Conservation (phyloP, 1,139 yeast genomes). For the Petasospora fabianii region DNA sequence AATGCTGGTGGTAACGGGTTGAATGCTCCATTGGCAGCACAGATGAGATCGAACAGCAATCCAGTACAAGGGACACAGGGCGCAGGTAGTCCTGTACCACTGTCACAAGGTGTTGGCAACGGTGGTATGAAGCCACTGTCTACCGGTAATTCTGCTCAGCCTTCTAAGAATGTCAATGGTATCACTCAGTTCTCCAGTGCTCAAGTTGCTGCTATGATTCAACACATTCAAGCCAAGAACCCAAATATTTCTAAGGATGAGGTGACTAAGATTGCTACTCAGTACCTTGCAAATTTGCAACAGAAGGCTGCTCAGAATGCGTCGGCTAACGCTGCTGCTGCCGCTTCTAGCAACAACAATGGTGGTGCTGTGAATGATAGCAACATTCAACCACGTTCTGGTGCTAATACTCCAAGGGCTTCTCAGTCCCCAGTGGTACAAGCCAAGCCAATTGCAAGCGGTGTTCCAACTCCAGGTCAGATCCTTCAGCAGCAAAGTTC, state of each 20-base stretch:
- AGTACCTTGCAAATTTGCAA: conserved; percentile 60
- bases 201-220: conserved; percentile 67
- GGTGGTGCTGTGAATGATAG: conserved; percentile 5
- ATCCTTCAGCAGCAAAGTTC: conserved; percentile 22
- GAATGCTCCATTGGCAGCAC: conserved; percentile 18
- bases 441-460: conserved; percentile 3
- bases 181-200: conserved; percentile 56
- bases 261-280: conserved; percentile 69
- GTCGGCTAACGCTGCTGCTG: too few relatives aligned
- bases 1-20: conserved; percentile 13
- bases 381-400: conserved; percentile 11
- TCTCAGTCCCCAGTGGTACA: conserved; percentile 12
- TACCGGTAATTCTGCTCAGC: conserved; percentile 5
- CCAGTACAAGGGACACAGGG: conserved; percentile 15
- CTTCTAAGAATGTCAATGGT: conserved; percentile 14
- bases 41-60: conserved; percentile 23
- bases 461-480: conserved; percentile 27
- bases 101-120: conserved; percentile 6
- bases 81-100: conserved; percentile 9
- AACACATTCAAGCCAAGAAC: conserved; percentile 64
- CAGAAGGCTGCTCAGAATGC: conserved; percentile 4
- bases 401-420: conserved; percentile 14
- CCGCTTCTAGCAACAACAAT: too few relatives aligned
- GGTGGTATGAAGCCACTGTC: conserved; percentile 3
- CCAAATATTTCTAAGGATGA: conserved; percentile 69